These are phyloP conservation scores for Scopulariopsis brevicaulis DNA, from an alignment of 2,329 filamentous ascomycete genomes.

Conservation along the genomic window DNA sequence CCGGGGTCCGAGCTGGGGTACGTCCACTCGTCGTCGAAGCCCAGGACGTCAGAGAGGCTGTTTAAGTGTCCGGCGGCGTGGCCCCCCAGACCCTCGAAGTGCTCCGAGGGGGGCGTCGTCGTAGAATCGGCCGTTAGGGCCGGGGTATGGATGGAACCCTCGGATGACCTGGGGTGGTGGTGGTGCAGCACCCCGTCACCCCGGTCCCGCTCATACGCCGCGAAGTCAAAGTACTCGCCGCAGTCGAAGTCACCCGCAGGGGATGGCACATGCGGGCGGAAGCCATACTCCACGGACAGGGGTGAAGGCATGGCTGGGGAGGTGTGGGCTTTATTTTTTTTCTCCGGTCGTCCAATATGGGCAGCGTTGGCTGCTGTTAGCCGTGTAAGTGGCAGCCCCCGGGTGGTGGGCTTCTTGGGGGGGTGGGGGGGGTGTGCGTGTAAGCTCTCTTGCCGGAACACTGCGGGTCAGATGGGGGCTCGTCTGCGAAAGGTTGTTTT, in stretches of 20 bases:
- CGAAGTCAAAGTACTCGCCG: constrained; percentile 4
- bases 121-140: constrained; percentile 2
- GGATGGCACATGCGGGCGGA: constrained; percentile 2
- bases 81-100: neutral
- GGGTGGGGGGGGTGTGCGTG: constrained; percentile 3
- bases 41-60: constrained; percentile 1
- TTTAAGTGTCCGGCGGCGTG: constrained; percentile 1
- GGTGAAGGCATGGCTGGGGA: constrained; percentile 4
- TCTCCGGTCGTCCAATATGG: neutral
- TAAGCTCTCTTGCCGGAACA: neutral
- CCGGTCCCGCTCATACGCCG: constrained; percentile 4
- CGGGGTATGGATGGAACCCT: constrained; percentile 4
- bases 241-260: constrained; percentile 3
- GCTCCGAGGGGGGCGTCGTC: constrained; percentile 2
- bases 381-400: constrained; percentile 1
- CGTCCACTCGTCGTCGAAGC: constrained; percentile 26
- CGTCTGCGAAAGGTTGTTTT: neutral
- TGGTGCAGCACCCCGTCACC: constrained; percentile 1
- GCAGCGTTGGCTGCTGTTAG: constrained; percentile 4
- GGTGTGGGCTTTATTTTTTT: neutral
- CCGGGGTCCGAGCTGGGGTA: constrained; percentile 21
- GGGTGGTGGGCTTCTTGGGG: neutral
- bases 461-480: constrained; percentile 2
- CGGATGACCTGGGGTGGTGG: constrained; percentile 1
- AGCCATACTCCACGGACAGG: constrained; percentile 3